Evolutionary conservation across 495 filamentous ascomycete species (phyloP), one percentile per base, ranked within the genome.

Genomic region (Lophiostoma macrostomum): DNA sequence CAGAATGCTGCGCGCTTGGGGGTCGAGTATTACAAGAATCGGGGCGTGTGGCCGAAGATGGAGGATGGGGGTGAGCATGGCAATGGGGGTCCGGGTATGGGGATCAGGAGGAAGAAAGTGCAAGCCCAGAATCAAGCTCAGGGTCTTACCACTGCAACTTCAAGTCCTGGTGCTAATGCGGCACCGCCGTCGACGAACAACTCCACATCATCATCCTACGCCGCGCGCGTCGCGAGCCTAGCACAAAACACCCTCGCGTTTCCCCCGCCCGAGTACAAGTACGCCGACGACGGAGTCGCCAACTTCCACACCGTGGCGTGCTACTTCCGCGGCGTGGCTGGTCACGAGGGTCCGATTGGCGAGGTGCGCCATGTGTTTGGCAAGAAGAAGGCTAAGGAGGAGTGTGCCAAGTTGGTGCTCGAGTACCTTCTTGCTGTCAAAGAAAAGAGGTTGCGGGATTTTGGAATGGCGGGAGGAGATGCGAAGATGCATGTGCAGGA

Each of bases 331-430:
- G 18, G 40, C 38, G 51, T 18, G 7, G 44, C 35, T 14, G 16
- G 11, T 38, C 20, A 47, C 29, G 38, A 14, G 7, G 67, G 67
- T 1, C 53, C 58, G 37, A 59, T 76, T 27, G 73, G 71, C 7
- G 67, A 71, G 51, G 66, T 72, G 20, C 56, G 58, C 11, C 62
- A 71, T 50, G 60, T 77, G 0, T 74, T 53, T 54, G 76, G 76
- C 13, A 71, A 73, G 66, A 76, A 73, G 63, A 72, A 65, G 34
- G 71, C 74, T 3, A 76, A 72, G 46, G 74, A 78, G 49, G 64
- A 70, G 58, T 60, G 70, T 54, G 73, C 74, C 5, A 64, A 57
- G 53, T 27, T 41, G 13, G 66, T 72, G 27, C 53, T 69, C 42
- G 48, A 44, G 23, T 66, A 69, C 25, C 55, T 77, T 48, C 60